phyloP scores from a whole-genome alignment of 1,284 basidiomycete genomes.

The Rhodotorula sp. region DNA sequence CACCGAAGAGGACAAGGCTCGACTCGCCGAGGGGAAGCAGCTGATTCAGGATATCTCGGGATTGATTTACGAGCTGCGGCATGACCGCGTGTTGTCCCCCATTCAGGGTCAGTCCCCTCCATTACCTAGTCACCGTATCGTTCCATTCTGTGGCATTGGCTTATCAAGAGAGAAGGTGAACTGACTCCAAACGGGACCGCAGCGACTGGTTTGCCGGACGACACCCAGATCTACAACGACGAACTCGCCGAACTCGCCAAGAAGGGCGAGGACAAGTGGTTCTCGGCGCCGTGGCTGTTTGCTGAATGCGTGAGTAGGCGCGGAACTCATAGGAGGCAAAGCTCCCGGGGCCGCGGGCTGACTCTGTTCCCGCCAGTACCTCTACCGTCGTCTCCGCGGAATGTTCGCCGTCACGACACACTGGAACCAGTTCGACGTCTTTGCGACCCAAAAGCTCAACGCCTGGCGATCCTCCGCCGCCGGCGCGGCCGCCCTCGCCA shows the following conservation, averaged over 20 bases:
- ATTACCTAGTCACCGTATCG: neutral
- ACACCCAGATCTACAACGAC: slow-evolving; percentile 67
- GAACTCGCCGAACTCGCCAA: slow-evolving; percentile 60
- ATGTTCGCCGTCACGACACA: slow-evolving; percentile 67
- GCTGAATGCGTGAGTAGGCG: slow-evolving; percentile 67
- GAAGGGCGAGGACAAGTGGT: slow-evolving; percentile 72
- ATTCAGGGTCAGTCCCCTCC: slow-evolving; percentile 24
- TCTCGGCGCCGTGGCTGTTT: slow-evolving; percentile 86
- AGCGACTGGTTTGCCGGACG: slow-evolving; percentile 49
- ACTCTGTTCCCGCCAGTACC: slow-evolving; percentile 46
- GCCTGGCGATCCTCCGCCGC: slow-evolving; percentile 76
- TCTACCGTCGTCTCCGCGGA: slow-evolving; percentile 79
- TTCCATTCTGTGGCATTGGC: too few species aligned
- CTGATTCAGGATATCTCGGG: slow-evolving; percentile 76
- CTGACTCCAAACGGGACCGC: neutral
- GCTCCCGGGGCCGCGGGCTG: neutral
- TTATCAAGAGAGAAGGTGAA: neutral
- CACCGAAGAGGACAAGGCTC: slow-evolving; percentile 50
- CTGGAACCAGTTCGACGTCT: slow-evolving; percentile 83
- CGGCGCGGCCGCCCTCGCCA: slow-evolving; percentile 62
- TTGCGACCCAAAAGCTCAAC: slow-evolving; percentile 72
- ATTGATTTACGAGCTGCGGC: slow-evolving; percentile 76
- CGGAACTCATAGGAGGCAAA: too few species aligned
- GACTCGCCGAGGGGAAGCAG: slow-evolving; percentile 62
- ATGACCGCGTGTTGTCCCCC: slow-evolving; percentile 67